phyloP scores from a whole-genome alignment of 2,329 filamentous ascomycete species.

The Bipolaris oryzae region DNA sequence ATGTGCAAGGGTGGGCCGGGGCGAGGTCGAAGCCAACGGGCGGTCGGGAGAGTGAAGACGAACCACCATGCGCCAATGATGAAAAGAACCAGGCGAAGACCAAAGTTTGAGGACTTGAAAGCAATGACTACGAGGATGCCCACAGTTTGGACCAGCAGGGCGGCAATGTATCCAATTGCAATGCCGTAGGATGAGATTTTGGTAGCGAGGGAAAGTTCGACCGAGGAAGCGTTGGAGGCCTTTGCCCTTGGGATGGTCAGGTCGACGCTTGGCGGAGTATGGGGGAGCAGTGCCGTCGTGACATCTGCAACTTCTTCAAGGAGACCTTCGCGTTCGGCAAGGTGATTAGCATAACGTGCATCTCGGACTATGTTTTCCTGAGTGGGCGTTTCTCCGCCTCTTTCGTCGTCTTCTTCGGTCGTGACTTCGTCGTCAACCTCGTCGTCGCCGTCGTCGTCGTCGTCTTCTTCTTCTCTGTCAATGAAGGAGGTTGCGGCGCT shows the following conservation, averaged over 20 bases:
- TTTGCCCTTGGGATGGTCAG: slow-evolving; percentile 39
- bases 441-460: not conserved
- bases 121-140: slow-evolving; percentile 73
- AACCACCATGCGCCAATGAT: slow-evolving; percentile 93
- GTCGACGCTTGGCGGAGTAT: slow-evolving; percentile 28
- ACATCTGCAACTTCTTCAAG: slow-evolving; percentile 40
- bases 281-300: slow-evolving; percentile 47
- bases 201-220: slow-evolving; percentile 80
- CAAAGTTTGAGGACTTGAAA: slow-evolving; percentile 75
- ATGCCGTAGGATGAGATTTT: slow-evolving; percentile 91
- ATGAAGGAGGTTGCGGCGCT: slow-evolving; percentile 25
- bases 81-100: slow-evolving; percentile 84
- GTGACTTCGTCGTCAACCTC: not conserved
- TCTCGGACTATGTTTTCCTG: slow-evolving; percentile 30
- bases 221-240: slow-evolving; percentile 56
- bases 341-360: slow-evolving; percentile 36
- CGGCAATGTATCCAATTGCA: slow-evolving; percentile 89
- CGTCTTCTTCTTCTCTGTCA: slow-evolving; percentile 39
- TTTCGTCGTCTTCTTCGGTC: slow-evolving; percentile 21
- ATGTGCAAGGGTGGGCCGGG: slow-evolving; percentile 75
- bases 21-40: slow-evolving; percentile 83
- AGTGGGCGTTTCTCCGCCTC: slow-evolving; percentile 18
- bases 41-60: slow-evolving; percentile 84
- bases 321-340: slow-evolving; percentile 33
- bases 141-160: slow-evolving; percentile 80